Evolutionary conservation across 352 stramenopile genomes (phyloP).

Genomic region (Globisporangium nagaii): DNA sequence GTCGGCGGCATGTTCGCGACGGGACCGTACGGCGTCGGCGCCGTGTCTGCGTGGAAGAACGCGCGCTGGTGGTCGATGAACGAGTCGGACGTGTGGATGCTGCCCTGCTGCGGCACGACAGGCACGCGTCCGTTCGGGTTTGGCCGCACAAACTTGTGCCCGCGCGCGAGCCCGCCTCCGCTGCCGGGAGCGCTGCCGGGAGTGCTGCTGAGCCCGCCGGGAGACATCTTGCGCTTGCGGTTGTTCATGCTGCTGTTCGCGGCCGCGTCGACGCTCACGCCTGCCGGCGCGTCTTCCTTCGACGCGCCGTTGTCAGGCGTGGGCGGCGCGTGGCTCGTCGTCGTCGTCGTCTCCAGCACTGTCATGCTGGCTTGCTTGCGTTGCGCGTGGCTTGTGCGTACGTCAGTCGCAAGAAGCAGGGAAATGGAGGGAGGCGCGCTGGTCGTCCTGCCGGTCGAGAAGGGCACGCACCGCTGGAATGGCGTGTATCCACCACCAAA

Average conservation of each 20-base stretch:
- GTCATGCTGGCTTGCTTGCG: too few species aligned
- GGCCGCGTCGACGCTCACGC: not conserved
- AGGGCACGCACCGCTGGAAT: too few species aligned
- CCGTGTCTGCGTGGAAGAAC: slow-evolving; percentile 63
- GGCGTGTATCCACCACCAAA: too few species aligned
- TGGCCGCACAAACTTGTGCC: slow-evolving; percentile 45
- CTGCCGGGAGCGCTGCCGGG: too few species aligned
- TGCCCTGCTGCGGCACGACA: slow-evolving; percentile 26
- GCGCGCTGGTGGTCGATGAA: slow-evolving; percentile 79
- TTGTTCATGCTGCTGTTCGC: slow-evolving; percentile 17
- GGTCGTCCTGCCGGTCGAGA: too few species aligned
- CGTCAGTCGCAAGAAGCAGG: too few species aligned
- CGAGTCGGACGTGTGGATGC: slow-evolving; percentile 54
- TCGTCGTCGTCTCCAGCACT: not conserved
- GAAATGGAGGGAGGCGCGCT: too few species aligned
- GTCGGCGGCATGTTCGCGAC: slow-evolving; percentile 80
- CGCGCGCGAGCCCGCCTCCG: slow-evolving; percentile 26
- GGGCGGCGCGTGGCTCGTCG: not conserved
- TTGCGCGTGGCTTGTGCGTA: too few species aligned
- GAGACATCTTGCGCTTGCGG: slow-evolving; percentile 77
- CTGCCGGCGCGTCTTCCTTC: slow-evolving; percentile 6
- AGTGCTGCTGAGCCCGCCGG: slow-evolving; percentile 27
- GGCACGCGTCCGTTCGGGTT: slow-evolving; percentile 6
- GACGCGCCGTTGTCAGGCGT: not conserved
- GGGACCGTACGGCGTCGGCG: slow-evolving; percentile 74